Evolutionary conservation across 2,329 filamentous ascomycete genomes (phyloP).

Genomic region (Chalara sp.): DNA sequence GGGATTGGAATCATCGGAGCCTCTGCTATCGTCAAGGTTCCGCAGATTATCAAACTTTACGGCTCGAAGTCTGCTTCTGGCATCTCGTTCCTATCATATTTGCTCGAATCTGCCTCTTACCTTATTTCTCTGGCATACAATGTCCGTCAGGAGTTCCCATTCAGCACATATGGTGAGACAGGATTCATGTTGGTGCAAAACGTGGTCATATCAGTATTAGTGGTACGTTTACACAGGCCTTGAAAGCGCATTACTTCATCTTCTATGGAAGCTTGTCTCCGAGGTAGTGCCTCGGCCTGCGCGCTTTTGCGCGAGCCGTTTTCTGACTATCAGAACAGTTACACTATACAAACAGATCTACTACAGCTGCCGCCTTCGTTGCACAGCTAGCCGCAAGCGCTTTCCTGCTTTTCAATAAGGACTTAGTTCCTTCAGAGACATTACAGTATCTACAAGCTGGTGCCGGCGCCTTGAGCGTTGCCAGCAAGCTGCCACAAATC

Average conservation of each 20-base stretch:
- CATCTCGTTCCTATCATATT: conserved; percentile 82
- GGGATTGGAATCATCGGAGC: conserved; percentile 90
- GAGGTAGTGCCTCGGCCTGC: no score
- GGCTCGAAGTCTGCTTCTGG: conserved; percentile 74
- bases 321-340: conserved; percentile 32
- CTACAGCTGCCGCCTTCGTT: conserved; percentile 69
- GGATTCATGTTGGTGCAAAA: conserved; percentile 90
- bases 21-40: conserved; percentile 89
- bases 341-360: conserved; percentile 66
- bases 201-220: conserved; percentile 77
- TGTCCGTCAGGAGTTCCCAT: conserved; percentile 82
- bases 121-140: conserved; percentile 91
- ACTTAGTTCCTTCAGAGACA: conserved; percentile 48
- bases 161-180: conserved; percentile 95
- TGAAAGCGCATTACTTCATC: no score
- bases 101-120: conserved; percentile 84
- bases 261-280: no score
- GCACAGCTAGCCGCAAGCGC: conserved; percentile 65
- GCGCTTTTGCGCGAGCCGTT: no score
- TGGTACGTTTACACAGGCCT: conserved; percentile 30
- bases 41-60: conserved; percentile 90
- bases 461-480: conserved; percentile 74
- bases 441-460: conserved; percentile 68
- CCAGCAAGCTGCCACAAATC: conserved; percentile 93
- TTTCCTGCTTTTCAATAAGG: conserved; percentile 63